Base-by-base conservation (phyloP, 2,329 filamentous ascomycete species). In the Aspergillus costaricaensis region DNA sequence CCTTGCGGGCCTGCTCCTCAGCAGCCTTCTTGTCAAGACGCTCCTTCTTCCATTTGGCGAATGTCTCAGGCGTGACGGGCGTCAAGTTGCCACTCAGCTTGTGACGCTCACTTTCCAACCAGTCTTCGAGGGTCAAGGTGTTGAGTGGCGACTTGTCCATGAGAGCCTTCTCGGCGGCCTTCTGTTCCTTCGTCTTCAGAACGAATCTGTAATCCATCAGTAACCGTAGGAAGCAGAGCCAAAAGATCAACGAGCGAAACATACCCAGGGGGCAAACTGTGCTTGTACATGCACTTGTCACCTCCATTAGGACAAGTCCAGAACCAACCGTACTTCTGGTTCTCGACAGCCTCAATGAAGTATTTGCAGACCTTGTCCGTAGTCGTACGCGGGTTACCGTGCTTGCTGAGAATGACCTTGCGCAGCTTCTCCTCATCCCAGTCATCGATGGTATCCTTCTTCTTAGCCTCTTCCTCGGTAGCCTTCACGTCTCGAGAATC, bases 361-460 rank as follows among this genome's bases (percentile, higher is more conserved):
- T 82, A 96, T 80, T 98, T 99, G 91, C 95, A 99, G 67, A 99
- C 95, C 80, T 98, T 99, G 75, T 99, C 95, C 50, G 95, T 99
- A 5, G 91, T 91, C 21, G 93, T 96, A 75, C 89, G 88, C 62
- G 96, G 95, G 78, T 99, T 99, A 55, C 95, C 95, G 78, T 99
- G 96, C 82, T 99, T 99, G 71, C 91, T 96, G 75, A 96, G 70
- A 23, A 99, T 92, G 38, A 99, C 95, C 58, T 89, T 89, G 69
- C 91, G 86, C 70, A 99, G 80, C 80, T 98, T 96, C 76, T 96
- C 94, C 77, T 99, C 96, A 74, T 98, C 94, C 95, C 95, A 99
- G 72, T 96, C 90, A 36, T 91, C 92, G 77, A 96, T 97, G 2
- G 91, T 95, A 78, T 99, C 95, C 68, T 86, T 85, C 82, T 95